Base-by-base conservation (phyloP, 2,329 filamentous ascomycete genomes). In the Lasiodiplodia citricola region DNA sequence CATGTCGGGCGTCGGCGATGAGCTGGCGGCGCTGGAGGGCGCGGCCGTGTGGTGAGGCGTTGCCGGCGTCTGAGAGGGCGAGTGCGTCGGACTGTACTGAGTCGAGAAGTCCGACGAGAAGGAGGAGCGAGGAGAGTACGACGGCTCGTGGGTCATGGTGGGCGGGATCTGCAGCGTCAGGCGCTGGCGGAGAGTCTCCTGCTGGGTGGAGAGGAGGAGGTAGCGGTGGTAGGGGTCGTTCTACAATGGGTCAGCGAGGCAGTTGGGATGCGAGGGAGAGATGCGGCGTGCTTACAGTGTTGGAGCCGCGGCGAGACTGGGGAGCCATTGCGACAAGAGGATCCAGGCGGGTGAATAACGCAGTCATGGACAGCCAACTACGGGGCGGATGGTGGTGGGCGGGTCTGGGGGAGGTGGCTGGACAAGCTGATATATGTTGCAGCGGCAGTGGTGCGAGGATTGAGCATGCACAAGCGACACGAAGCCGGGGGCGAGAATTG, bases 161-260 rank as follows among this genome's bases (percentile, higher is more conserved):
- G 66, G 4, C 55, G 79, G 74, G 65, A 79, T 70, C 51, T 77
- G 72, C 13, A 81, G 72, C 13, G 79, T 81, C 28, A 83, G 73
- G 31, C 80, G 76, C 50, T 79, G 77, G 63, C 78, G 80, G 47
- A 82, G 71, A 54, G 74, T 75, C 69, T 80, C 79, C 71, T 82
- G 79, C 64, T 82, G 80, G 25, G 78, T 79, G 55, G 78, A 77
- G 18, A 83, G 75, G 13, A 78, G 72, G 69, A 82, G 76, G 72
- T 82, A 82, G 68, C 76, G 78, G 70, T 80, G 76, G 72, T 81
- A 77, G 3, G 76, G 74, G 68, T 79, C 74, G 67, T 73, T 70
- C 71, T 74, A 67, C 21, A 14, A 37, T 8, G 23, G 55, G 64
- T 69, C 56, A 64, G 60, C 60, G 6, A 23, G 58, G 54, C 41